A percentile compares a stretch with the other conserved stretches of the same genome.
phyloP scores from a whole-genome alignment of 192 early-diverging fungal species.

The Lunasporangiospora selenospora region DNA sequence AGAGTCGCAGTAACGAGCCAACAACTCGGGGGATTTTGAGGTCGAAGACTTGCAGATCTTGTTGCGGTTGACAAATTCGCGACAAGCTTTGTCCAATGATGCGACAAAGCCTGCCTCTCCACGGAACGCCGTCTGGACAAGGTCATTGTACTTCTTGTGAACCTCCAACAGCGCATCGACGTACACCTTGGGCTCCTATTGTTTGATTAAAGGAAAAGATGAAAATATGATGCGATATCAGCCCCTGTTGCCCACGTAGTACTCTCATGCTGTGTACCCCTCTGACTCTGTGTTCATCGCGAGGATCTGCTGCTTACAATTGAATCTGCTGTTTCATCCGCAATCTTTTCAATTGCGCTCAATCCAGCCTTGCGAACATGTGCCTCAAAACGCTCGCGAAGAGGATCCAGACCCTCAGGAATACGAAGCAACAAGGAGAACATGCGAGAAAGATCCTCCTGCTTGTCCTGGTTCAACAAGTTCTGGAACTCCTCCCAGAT shows the following conservation, averaged over 20 bases:
- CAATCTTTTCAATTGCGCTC: constrained; percentile 80
- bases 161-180: constrained; percentile 87
- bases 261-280: too few relatives aligned
- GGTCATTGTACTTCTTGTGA: constrained; percentile 83
- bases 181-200: constrained; percentile 81
- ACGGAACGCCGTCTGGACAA: constrained; percentile 81
- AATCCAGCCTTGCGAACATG: constrained; percentile 84
- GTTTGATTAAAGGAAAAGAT: neutral
- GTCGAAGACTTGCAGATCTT: constrained; percentile 73
- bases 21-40: constrained; percentile 83
- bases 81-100: constrained; percentile 92
- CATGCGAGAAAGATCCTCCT: constrained; percentile 90
- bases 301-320: constrained; percentile 55
- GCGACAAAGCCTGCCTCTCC: constrained; percentile 89
- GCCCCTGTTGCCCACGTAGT: too few relatives aligned
- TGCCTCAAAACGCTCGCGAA: constrained; percentile 76
- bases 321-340: constrained; percentile 61
- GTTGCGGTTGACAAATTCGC: constrained; percentile 94
- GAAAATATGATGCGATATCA: constrained; percentile 1
- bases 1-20: constrained; percentile 91
- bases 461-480: constrained; percentile 86
- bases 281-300: too few relatives aligned
- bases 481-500: constrained; percentile 93
- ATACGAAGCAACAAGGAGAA: constrained; percentile 83
- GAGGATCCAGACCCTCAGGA: constrained; percentile 81